phyloP scores from a whole-genome alignment of 257 asterid genomes.

The Rehmannia glutinosa region DNA sequence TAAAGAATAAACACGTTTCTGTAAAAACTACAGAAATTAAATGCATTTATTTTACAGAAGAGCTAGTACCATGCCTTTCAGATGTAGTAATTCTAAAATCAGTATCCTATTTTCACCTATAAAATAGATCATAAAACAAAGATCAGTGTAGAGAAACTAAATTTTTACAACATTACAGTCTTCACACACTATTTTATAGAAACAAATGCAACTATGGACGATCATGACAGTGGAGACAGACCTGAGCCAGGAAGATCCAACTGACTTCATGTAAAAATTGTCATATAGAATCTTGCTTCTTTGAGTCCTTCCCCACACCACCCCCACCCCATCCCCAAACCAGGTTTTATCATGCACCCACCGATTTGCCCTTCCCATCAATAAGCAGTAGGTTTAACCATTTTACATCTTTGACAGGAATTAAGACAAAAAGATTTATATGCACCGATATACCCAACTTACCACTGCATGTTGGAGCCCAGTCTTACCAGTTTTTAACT shows the following conservation, averaged over 20 bases:
- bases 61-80: not conserved
- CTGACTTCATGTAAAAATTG: too few species aligned
- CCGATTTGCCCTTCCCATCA: not conserved
- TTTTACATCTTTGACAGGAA: not conserved
- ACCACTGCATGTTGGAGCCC: not conserved
- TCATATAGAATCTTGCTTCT: too few species aligned
- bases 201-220: not conserved
- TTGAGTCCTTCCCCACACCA: too few species aligned
- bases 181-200: not conserved
- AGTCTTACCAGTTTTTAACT: not conserved
- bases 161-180: not conserved
- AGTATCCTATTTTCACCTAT: not conserved
- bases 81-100: not conserved
- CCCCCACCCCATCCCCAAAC: not conserved
- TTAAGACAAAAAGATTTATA: not conserved
- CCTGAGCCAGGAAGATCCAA: too few species aligned
- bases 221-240: too few species aligned
- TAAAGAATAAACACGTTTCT: not conserved
- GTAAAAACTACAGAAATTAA: not conserved
- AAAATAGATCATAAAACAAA: not conserved
- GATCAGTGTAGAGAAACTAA: not conserved
- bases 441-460: not conserved
- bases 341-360: not conserved
- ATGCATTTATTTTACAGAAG: not conserved
- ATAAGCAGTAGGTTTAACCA: not conserved